phyloP scores from a whole-genome alignment of 1,139 yeast species.

The Diutina siamensis region DNA sequence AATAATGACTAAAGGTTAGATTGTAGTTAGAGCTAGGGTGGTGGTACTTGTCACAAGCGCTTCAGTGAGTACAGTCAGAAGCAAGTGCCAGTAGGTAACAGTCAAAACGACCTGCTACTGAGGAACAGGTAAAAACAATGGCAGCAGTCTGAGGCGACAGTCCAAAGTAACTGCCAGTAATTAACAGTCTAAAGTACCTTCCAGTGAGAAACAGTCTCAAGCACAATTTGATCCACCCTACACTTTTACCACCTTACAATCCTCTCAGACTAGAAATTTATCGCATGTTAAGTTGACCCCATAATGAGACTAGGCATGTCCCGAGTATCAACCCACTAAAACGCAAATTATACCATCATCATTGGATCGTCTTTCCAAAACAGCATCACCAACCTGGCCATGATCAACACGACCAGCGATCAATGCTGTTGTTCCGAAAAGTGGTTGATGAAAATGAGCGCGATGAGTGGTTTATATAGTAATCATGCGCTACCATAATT shows the following conservation, averaged over 20 bases:
- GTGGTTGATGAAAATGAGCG: not conserved
- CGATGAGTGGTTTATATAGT: not conserved
- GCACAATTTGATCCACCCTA: too few species aligned
- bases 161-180: too few species aligned
- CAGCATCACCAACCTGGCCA: not conserved
- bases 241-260: too few species aligned
- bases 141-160: too few species aligned
- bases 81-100: not conserved
- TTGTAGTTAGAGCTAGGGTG: too few species aligned
- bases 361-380: slow-evolving; percentile 8
- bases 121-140: too few species aligned
- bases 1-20: too few species aligned
- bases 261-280: slow-evolving; percentile 15
- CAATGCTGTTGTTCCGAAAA: not conserved
- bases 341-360: slow-evolving; percentile 43
- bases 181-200: too few species aligned
- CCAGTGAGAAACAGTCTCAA: too few species aligned
- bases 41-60: too few species aligned
- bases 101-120: too few species aligned
- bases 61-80: too few species aligned
- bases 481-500: not conserved
- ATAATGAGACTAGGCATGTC: slow-evolving; percentile 39
- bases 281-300: slow-evolving; percentile 29
- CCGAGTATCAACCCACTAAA: slow-evolving; percentile 29
- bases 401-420: not conserved